Evolutionary conservation across 179 eudicot genomes (phyloP), one percentile per base, ranked within the genome.

Genomic region (Beta corolliflora): DNA sequence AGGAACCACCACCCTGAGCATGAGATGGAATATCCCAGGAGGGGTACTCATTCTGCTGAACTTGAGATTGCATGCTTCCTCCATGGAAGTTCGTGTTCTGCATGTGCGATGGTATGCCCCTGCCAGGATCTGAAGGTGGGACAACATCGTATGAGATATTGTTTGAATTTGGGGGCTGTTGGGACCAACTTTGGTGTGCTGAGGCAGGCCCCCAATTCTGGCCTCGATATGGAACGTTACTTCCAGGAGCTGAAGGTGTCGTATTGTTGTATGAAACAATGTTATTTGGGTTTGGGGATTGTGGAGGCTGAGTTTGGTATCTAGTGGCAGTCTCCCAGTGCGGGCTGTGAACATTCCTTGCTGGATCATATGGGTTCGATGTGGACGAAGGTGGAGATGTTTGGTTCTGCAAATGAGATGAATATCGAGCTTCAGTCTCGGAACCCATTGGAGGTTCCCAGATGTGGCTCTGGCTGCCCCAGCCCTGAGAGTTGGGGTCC

Each of bases 371-470:
- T 4, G 68, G 56, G 19, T 79, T 63, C 7, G 58, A 7, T 21
- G 71, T 70, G 46, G 58, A 48, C 45, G 82, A 71, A 25, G 61
- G 12, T 60, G 71, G 59, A 80, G 67, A 36, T 59, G 48, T 73
- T 80, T 73, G 82, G 58, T 73, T 50, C 65, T 44, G 78, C 78
- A 80, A 31, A 63, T 80, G 82, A 63, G 82, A 73, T 63, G 82
- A 64, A 80, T 72, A n/a, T 3, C 44, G 48, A 50, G 45, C 56
- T 11, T 61, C 73, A 73, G 53, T 74, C 15, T 36, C 45, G 54
- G 50, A 64, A 5, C 65, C 83, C 16, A 18, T 25, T 19, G 64
- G 54, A 53, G 72, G 73, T 10, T 9, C 58, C 81, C 70, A 59
- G 60, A 9, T 79, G 59, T 73, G 71, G 41, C 65, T 63, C n/a